Evolutionary conservation across 2,329 filamentous ascomycete genomes (phyloP).

Genomic region (Talaromyces pinophilus): DNA sequence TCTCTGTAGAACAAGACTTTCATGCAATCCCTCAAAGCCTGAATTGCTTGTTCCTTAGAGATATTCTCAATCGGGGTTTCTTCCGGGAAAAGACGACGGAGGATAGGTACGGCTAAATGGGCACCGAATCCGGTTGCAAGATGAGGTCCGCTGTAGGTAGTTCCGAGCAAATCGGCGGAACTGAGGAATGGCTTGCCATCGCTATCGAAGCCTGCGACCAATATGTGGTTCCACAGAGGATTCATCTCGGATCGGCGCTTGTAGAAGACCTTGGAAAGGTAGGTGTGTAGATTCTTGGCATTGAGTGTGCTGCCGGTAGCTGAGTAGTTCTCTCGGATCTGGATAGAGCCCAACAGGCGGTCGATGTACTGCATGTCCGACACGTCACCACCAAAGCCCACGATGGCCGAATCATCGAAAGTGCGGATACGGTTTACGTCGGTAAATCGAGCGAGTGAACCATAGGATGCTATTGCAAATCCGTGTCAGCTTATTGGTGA

Average conservation of each 20-base stretch:
- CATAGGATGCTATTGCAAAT: conserved; percentile 75
- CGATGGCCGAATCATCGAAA: conserved; percentile 79
- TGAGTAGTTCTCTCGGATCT: conserved; percentile 85
- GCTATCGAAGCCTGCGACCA: conserved; percentile 85
- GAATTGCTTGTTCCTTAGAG: conserved; percentile 74
- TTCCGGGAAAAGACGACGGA: conserved; percentile 80
- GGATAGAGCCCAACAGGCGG: conserved; percentile 80
- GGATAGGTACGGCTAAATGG: conserved; percentile 87
- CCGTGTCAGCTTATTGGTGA: conserved; percentile 1
- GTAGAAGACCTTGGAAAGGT: conserved; percentile 95
- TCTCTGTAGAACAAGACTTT: conserved; percentile 98
- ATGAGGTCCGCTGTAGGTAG: conserved; percentile 83
- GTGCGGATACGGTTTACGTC: conserved; percentile 92
- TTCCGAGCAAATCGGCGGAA: conserved; percentile 86
- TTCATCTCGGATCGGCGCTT: conserved; percentile 92
- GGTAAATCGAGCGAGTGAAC: conserved; percentile 92
- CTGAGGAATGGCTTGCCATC: conserved; percentile 83
- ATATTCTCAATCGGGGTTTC: conserved; percentile 74
- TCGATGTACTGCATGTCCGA: conserved; percentile 99
- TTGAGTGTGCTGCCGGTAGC: conserved; percentile 62
- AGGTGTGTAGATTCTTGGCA: conserved; percentile 94
- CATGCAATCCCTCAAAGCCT: conserved; percentile 88
- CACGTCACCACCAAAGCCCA: conserved; percentile 95
- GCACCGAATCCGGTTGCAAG: conserved; percentile 92
- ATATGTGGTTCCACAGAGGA: conserved; percentile 93